Conservation (phyloP, 1,284 basidiomycete genomes). For the Porogramme epimiltina region DNA sequence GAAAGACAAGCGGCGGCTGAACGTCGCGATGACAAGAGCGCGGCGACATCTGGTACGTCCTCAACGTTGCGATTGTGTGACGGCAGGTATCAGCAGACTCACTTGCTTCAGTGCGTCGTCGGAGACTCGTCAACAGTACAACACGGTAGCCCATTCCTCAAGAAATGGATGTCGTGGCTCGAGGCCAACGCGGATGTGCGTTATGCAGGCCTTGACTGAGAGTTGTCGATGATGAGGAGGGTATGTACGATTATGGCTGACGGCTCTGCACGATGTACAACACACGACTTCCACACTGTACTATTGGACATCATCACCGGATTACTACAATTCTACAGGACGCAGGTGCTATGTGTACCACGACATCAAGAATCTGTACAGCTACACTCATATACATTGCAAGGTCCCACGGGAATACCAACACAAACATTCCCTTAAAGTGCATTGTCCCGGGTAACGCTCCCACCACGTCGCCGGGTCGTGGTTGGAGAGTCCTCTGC, state of each 20-base stretch:
- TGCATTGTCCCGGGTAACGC: slow-evolving; percentile 8
- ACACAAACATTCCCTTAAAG: background rate
- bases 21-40: slow-evolving; percentile 95
- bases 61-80: slow-evolving; percentile 50
- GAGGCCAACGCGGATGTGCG: slow-evolving; percentile 89
- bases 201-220: slow-evolving; percentile 70
- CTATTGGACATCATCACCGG: no score
- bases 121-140: slow-evolving; percentile 89
- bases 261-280: background rate
- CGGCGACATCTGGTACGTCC: slow-evolving; percentile 86
- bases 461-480: slow-evolving; percentile 27
- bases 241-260: slow-evolving; percentile 1
- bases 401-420: background rate
- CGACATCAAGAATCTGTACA: background rate
- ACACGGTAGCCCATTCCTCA: slow-evolving; percentile 82
- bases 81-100: background rate
- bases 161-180: slow-evolving; percentile 89
- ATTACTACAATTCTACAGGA: no score
- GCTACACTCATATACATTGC: background rate
- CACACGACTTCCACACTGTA: no score
- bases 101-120: slow-evolving; percentile 70
- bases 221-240: background rate
- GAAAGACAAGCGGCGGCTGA: slow-evolving; percentile 87
- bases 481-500: slow-evolving; percentile 25
- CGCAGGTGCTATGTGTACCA: background rate